Base-by-base conservation (phyloP, 495 filamentous ascomycete species). In the Aspergillus baeticus region DNA sequence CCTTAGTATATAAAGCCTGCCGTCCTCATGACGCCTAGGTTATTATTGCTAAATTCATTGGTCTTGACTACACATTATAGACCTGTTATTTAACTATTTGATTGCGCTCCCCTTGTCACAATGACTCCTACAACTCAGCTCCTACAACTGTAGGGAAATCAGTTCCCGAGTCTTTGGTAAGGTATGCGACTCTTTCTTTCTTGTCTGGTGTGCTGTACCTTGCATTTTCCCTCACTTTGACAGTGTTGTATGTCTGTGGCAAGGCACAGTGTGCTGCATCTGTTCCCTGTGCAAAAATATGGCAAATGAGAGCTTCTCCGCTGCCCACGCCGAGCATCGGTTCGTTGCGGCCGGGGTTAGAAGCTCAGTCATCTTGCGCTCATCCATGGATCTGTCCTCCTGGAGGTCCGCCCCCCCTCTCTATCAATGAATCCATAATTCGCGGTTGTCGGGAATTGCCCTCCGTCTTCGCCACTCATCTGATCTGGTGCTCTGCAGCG, bases 251-350 rank as follows among this genome's bases (percentile, higher is more conserved):
- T 10, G 33, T 35, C 6, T 47, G 21, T 35, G 26, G 26, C 26
- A 26, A 47, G 22, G 46, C 36, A 20, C 34, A 29, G 26, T 29
- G 26, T 29, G 8, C 26, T 29, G 26, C 26, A 29, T 4, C 26
- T 29, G 8, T 29, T 29, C 14, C 6, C 15, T 49, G 46, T 10
- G 35, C 7, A 34, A 22, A 38, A 13, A 2, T 33, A 50, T 50
- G 54, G 52, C 59, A 62, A 62, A 65, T 65, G 59, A 65, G 48
- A 51, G 57, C 38, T 14, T 31, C 41, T 29, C 51, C 54, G 57
- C 44, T 47, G 39, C 39, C 48, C 63, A 65, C 57, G 55, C 57
- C 54, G 26, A 65, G 63, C 56, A 43, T 35, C 37, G 41, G 38
- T 57, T 57, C 54, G 46, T 43, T 29, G 26, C 26, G 26, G 26